Evolutionary conservation across 108 stramenopile genomes (phyloP), one percentile per base, ranked within the genome.

Genomic region (Cyclotella kingstonii): DNA sequence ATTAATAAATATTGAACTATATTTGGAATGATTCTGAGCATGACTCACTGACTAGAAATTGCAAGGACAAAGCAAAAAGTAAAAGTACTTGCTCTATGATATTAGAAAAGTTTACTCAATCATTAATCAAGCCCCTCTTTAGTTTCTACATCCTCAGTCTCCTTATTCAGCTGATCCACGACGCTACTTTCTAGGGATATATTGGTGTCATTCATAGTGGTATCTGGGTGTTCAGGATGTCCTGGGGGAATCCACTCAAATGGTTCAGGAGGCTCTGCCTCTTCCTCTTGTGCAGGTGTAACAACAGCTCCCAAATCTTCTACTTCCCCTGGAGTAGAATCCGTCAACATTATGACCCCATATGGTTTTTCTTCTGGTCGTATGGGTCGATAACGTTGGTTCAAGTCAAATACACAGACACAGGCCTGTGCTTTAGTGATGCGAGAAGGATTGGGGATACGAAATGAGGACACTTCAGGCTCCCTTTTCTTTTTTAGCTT

Each of bases 221-320:
- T 54, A 48, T 49, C 66, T 10, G 66, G 53, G 50, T 57, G 46
- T 27, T 67, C 66, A 39, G 55, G 55, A 41, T 67, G 66, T 42
- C 58, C 73, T 12, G 77, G 77, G 25, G 93, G 88, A n/a, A 81
- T 81, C 93, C 93, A 94, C 50, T 87, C 86, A 54, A 94, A 94
- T 4, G 93, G 85, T 56, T 88, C 88, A 18, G 93, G 90, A 31
- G 90, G 87, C 54, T 83, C 80, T 18, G 81, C 77, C 68, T 94
- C 93, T 15, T 88, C 93, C 48, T 91, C 90, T 9, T 84, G 82
- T 49, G 90, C 86, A 10, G 93, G 93, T 35, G 88, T 76, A 60
- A 81, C 86, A 44, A 94, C 85, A 4, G 84, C 78, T 21, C 79
- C 90, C 40, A 94, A 71, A 44, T 94, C 93, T 55, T 94, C 93